Percentiles rank a stretch among this genome's conserved stretches.
Evolutionary conservation across 2,329 filamentous ascomycete genomes (phyloP).

Genomic region (Colletotrichum agaves): DNA sequence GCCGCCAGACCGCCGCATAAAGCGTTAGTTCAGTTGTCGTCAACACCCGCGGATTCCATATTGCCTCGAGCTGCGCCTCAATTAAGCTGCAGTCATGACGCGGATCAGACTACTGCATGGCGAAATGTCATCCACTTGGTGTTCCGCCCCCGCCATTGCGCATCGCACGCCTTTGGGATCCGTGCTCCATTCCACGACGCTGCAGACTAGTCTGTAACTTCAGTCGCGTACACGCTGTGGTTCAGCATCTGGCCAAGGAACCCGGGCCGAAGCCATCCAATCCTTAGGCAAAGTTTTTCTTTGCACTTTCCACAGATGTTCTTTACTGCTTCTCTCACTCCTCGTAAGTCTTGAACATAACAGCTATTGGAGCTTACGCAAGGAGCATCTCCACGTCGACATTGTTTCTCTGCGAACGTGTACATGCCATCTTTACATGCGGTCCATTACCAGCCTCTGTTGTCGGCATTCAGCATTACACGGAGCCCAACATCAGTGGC

Average conservation of each 20-base stretch:
- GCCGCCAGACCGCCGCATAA: constrained; percentile 20
- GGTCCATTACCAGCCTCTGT: background rate
- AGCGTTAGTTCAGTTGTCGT: constrained; percentile 15
- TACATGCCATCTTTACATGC: background rate
- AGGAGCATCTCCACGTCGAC: background rate
- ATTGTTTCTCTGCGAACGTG: background rate
- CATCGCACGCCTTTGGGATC: background rate
- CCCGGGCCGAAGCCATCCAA: constrained; percentile 1
- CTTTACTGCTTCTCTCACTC: background rate
- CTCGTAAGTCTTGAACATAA: background rate
- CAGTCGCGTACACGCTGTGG: background rate
- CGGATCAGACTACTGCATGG: constrained; percentile 16
- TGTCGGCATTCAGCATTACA: background rate
- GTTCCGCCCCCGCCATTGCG: background rate
- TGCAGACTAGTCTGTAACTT: constrained; percentile 2
- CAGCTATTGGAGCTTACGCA: background rate
- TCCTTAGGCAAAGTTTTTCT: constrained; percentile 1
- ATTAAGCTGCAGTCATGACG: constrained; percentile 29
- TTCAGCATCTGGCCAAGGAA: constrained; percentile 4
- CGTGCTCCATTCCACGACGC: constrained; percentile 16
- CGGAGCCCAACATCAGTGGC: background rate
- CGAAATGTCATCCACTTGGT: constrained; percentile 2
- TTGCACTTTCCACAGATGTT: constrained; percentile 11
- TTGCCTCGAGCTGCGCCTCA: constrained; percentile 32
- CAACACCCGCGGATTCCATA: constrained; percentile 27